Evolutionary conservation across 257 asterid genomes (phyloP).

Genomic region (Orobanche coerulescens): DNA sequence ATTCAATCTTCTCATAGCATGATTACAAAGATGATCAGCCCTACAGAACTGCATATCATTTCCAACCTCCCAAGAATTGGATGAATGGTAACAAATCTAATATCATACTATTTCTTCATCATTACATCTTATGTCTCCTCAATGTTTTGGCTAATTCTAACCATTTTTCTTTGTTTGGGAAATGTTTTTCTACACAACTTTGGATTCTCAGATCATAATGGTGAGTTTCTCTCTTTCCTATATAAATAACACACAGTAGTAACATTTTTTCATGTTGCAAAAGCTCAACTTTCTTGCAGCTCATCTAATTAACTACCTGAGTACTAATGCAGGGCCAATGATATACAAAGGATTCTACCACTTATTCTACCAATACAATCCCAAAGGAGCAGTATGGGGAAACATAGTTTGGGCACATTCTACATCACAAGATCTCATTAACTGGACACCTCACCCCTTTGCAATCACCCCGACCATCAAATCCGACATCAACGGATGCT

Average conservation of each 20-base stretch:
- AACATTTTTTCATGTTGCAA: no score
- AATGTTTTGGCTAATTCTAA: neutral
- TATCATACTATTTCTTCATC: neutral
- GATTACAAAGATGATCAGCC: no score
- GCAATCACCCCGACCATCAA: slow-evolving; percentile 25
- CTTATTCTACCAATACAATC: no score
- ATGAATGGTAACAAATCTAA: slow-evolving; percentile 33
- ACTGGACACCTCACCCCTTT: slow-evolving; percentile 33
- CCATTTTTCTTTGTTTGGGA: neutral
- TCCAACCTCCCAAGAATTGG: slow-evolving; percentile 56
- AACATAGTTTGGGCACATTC: slow-evolving; percentile 42
- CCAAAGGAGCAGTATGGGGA: no score
- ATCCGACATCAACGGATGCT: slow-evolving; percentile 34
- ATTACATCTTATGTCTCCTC: neutral
- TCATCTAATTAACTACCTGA: neutral
- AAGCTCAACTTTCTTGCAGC: no score
- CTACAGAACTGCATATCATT: slow-evolving; percentile 50
- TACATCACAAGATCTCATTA: slow-evolving; percentile 32
- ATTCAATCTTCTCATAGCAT: no score
- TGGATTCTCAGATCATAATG: slow-evolving; percentile 31
- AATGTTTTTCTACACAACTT: neutral
- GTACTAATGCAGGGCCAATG: slow-evolving; percentile 30
- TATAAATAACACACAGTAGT: neutral
- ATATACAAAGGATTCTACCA: slow-evolving; percentile 34
- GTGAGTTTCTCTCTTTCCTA: slow-evolving; percentile 15